phyloP scores from a whole-genome alignment of 148 eudicot genomes.

The Tetragonia tetragonoides region DNA sequence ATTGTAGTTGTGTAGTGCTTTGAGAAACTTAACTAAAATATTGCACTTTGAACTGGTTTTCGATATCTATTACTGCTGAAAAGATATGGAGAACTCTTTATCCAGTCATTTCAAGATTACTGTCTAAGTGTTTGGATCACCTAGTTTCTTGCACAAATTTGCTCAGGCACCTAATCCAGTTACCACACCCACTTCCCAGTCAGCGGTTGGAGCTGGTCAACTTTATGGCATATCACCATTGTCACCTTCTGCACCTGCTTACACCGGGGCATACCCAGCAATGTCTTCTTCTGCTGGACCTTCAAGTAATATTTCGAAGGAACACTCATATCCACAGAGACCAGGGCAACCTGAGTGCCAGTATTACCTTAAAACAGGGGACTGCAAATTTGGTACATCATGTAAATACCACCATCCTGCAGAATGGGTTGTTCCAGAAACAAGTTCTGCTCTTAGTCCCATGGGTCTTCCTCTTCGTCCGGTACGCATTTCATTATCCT shows the following conservation, averaged over 20 bases:
- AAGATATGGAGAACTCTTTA: background rate
- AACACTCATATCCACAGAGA: conserved; percentile 77
- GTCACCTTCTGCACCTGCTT: conserved; percentile 71
- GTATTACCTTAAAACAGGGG: conserved; percentile 83
- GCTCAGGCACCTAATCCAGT: conserved; percentile 62
- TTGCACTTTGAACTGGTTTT: background rate
- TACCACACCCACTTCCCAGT: conserved; percentile 46
- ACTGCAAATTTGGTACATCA: conserved; percentile 85
- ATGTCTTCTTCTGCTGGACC: conserved; percentile 53
- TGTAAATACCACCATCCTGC: conserved; percentile 92
- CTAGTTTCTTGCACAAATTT: conserved; percentile 11
- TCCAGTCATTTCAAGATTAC: background rate
- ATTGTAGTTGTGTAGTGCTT: background rate
- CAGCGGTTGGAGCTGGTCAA: conserved; percentile 45
- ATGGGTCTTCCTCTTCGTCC: conserved; percentile 94
- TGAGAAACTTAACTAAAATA: background rate
- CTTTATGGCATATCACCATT: conserved; percentile 46
- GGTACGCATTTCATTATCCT: conserved; percentile 39
- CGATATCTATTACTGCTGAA: background rate
- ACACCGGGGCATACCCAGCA: conserved; percentile 48
- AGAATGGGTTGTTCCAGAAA: conserved; percentile 51
- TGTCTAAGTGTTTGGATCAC: conserved; percentile 2
- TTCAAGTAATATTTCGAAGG: conserved; percentile 56
- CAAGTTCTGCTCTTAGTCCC: conserved; percentile 56
- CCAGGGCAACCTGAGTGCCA: conserved; percentile 94